Evolutionary conservation across 345 rosid genomes (phyloP), one percentile per base, ranked within the genome.

Genomic region (Stellera chamaejasme): DNA sequence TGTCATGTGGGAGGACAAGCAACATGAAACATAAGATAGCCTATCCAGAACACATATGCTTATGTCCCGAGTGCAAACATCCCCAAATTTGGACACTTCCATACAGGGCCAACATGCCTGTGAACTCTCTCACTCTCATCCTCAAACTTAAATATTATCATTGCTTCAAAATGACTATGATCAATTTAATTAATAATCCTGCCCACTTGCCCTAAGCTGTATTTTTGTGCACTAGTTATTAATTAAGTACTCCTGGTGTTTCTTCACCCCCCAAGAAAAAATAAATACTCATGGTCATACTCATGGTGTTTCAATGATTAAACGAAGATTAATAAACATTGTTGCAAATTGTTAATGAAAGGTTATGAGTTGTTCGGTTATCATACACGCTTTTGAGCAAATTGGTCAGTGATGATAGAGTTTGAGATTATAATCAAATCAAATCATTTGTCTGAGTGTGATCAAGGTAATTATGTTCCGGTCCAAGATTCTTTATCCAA

Each of bases 401-500:
- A 43, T 66, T 62, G 61, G 11, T 59, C 23, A 19, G 47, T 46
- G 32, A 45, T 13, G 48, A 68, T 19, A 66, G 70, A 61, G 52
- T 27, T 28, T 54, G 48, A 46, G 65, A 67, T 62, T 52, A 4
- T 56, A 54, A 75, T 67, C 61, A 65, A 54, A 75, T 67, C 61
- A 65, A 55, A 60, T 69, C 60, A 70, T 71, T 62, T 63, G 51
- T 57, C 51, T 64, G 23, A 19, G 23, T 19, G 23, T 62, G 59
- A 50, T 67, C 44, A 23, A 52, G 46, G 70, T 59, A 64, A 81
- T 84, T 55, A 84, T 55, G 82, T 82, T 61, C 58, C 65, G 60
- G 77, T 75, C 80, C 72, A 74, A 65, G 79, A 77, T 73, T 77
- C 83, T 75, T 72, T 57, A 60, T 66, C 63, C 66, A 13, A 60